phyloP scores from a whole-genome alignment of 2,329 filamentous ascomycete genomes.

The Xylaria sp. region DNA sequence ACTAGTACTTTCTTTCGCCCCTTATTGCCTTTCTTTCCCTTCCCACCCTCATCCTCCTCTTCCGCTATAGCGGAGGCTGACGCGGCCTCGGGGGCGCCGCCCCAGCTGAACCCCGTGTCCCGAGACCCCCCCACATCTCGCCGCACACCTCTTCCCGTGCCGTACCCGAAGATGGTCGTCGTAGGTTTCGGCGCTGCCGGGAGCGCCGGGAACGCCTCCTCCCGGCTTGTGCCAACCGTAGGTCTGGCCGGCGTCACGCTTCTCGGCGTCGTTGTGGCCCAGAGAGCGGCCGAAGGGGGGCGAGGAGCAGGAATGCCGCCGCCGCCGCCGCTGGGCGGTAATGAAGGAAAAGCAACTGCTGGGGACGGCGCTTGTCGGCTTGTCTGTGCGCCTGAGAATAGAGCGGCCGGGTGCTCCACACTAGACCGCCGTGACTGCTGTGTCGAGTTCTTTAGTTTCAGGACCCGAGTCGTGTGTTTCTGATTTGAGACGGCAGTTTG shows the following conservation, averaged over 20 bases:
- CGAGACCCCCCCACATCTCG: slow-evolving; percentile 54
- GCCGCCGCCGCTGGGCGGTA: slow-evolving; percentile 31
- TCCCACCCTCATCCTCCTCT: slow-evolving; percentile 40
- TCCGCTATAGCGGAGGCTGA: slow-evolving; percentile 23
- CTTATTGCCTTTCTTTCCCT: slow-evolving; percentile 64
- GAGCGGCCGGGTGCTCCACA: slow-evolving; percentile 31
- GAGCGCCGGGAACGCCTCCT: slow-evolving; percentile 80
- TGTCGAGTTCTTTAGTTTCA: slow-evolving; percentile 63
- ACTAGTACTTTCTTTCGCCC: slow-evolving; percentile 67
- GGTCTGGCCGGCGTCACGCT: slow-evolving; percentile 22
- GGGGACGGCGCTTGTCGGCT: slow-evolving; percentile 27
- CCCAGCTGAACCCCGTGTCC: slow-evolving; percentile 62
- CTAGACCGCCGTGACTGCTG: slow-evolving; percentile 45
- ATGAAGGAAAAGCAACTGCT: slow-evolving; percentile 38
- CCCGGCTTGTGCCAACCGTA: slow-evolving; percentile 39
- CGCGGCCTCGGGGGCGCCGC: slow-evolving; percentile 38
- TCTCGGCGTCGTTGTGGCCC: slow-evolving; percentile 29
- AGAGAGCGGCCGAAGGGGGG: slow-evolving; percentile 31
- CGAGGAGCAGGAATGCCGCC: slow-evolving; percentile 15
- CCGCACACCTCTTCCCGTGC: slow-evolving; percentile 56
- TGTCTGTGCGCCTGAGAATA: slow-evolving; percentile 23
- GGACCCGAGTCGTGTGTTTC: slow-evolving; percentile 59
- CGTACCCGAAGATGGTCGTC: slow-evolving; percentile 67
- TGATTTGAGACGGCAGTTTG: slow-evolving; percentile 49
- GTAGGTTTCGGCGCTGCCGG: slow-evolving; percentile 75